Evolutionary conservation across 2,329 filamentous ascomycete genomes (phyloP).

Genomic region (Achaetomium macrosporum): DNA sequence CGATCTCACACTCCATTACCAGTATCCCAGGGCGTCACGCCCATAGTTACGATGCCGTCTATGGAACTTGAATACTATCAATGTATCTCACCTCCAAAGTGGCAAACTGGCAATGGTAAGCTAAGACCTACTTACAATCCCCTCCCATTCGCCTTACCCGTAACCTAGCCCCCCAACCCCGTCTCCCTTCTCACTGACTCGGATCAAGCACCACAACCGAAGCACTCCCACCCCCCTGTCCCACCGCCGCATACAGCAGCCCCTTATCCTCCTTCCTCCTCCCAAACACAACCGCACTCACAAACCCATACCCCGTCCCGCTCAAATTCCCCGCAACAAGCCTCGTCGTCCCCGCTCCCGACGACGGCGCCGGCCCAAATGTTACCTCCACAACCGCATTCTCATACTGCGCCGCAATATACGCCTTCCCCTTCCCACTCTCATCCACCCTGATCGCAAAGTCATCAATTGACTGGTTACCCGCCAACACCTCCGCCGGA

Average conservation of each 20-base stretch:
- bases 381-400: conserved; percentile 6
- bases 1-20: too few relatives aligned
- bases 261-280: conserved; percentile 2
- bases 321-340: conserved; percentile 1
- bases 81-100: too few relatives aligned
- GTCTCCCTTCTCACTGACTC: neutral
- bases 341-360: neutral
- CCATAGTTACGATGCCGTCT: too few relatives aligned
- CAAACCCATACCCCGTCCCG: neutral
- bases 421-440: conserved; percentile 6
- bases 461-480: conserved; percentile 11
- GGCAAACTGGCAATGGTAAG: too few relatives aligned
- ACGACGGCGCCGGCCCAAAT: conserved; percentile 1
- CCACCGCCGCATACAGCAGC: conserved; percentile 4
- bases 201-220: conserved; percentile 2
- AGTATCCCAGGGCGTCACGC: too few relatives aligned
- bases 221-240: conserved; percentile 4
- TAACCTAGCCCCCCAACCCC: neutral
- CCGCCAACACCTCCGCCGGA: conserved; percentile 44
- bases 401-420: conserved; percentile 3
- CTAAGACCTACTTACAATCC: too few relatives aligned
- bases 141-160: too few relatives aligned
- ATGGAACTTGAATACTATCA: too few relatives aligned
- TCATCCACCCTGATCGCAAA: conserved; percentile 6
- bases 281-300: conserved; percentile 4